Evolutionary conservation across 108 stramenopile species (phyloP).

Genomic region (Nitzschia sp.): DNA sequence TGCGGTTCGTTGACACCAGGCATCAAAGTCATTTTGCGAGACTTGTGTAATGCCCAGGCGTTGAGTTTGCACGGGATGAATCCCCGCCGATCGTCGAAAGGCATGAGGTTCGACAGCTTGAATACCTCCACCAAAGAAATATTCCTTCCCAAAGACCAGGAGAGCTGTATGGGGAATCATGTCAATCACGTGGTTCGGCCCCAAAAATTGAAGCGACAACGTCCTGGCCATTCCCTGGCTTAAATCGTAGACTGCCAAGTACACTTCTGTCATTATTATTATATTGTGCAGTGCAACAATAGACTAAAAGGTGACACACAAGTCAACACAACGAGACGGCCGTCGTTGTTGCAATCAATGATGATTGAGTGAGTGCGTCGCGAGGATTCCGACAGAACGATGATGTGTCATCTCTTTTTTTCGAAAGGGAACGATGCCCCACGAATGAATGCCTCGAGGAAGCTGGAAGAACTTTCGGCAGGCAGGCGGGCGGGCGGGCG

Average conservation of each 20-base stretch:
- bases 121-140: constrained; percentile 79
- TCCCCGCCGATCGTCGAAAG: constrained; percentile 51
- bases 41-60: constrained; percentile 52
- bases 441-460: too few relatives aligned
- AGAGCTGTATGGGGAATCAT: constrained; percentile 76
- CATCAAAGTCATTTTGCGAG: constrained; percentile 63
- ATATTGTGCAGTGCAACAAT: too few relatives aligned
- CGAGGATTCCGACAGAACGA: too few relatives aligned
- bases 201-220: constrained; percentile 69
- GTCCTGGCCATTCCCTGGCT: constrained; percentile 70
- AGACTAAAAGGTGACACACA: too few relatives aligned
- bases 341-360: too few relatives aligned
- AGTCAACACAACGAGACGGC: too few relatives aligned
- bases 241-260: constrained; percentile 77
- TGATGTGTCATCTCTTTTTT: too few relatives aligned
- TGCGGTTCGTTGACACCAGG: constrained; percentile 48
- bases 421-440: too few relatives aligned
- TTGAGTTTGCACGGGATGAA: constrained; percentile 57
- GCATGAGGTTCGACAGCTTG: constrained; percentile 33
- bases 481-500: too few relatives aligned
- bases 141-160: constrained; percentile 67
- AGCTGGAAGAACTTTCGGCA: too few relatives aligned
- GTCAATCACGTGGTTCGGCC: constrained; percentile 65
- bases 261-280: constrained; percentile 54
- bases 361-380: too few relatives aligned